Evolutionary conservation across 176 grass and related monocot genomes (phyloP), one percentile per base, ranked within the genome.

Genomic region (Elymus sibiricus): DNA sequence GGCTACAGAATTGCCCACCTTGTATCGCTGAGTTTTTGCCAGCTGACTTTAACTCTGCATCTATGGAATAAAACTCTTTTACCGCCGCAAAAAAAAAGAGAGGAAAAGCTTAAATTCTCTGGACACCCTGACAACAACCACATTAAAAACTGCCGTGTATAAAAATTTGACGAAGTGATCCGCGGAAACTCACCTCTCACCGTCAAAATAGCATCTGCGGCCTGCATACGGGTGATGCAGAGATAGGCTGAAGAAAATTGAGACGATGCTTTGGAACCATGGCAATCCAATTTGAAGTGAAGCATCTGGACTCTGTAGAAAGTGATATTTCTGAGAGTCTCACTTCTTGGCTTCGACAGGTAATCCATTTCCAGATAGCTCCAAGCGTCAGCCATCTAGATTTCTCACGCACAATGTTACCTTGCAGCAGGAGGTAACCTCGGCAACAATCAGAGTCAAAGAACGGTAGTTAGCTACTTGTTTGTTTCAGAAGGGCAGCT

Each of bases 41-140:
- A n/a, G n/a, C n/a, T n/a, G n/a, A n/a, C n/a, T n/a, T n/a, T n/a
- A n/a, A n/a, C n/a, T n/a, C n/a, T n/a, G n/a, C n/a, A n/a, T n/a
- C n/a, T n/a, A n/a, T n/a, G n/a, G n/a, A n/a, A n/a, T n/a, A n/a
- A n/a, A n/a, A n/a, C n/a, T n/a, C n/a, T n/a, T n/a, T n/a, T n/a
- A n/a, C n/a, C n/a, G n/a, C n/a, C n/a, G n/a, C n/a, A n/a, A n/a
- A n/a, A n/a, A n/a, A n/a, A n/a, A n/a, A n/a, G n/a, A n/a, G n/a
- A n/a, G n/a, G n/a, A 74, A 66, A 34, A 5, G 7, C 24, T 27
- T 75, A 61, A n/a, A 21, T 68, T 32, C 43, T 43, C 32, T 31
- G 13, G 7, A 64, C 61, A 80, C 16, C 42, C 70, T 84, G 42
- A 74, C 11, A 84, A 53, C 76, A 84, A 79, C 76, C n/a, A 62